phyloP scores from a whole-genome alignment of 2,329 filamentous ascomycete species.

The Fusarium fracticaudum region DNA sequence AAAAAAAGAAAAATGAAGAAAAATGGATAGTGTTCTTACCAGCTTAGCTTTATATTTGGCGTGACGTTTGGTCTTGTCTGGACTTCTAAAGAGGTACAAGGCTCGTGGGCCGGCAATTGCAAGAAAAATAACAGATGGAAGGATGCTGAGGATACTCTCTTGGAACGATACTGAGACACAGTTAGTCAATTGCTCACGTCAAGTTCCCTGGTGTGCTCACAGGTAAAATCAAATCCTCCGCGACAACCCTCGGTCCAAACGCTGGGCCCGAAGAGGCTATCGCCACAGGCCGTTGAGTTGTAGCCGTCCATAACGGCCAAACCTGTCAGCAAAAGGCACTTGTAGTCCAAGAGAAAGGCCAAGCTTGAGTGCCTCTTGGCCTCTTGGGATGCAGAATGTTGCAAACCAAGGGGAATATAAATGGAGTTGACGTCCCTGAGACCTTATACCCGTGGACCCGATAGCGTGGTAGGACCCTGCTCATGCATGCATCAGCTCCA shows the following conservation, averaged over 20 bases:
- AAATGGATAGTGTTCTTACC: conserved; percentile 22
- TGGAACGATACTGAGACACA: conserved; percentile 42
- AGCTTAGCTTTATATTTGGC: conserved; percentile 34
- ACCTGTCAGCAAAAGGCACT: too few relatives aligned
- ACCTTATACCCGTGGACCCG: conserved; percentile 3
- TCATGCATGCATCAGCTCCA: not conserved
- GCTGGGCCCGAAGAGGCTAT: conserved; percentile 45
- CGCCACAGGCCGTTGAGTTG: conserved; percentile 42
- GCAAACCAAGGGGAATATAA: not conserved
- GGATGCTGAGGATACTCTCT: conserved; percentile 42
- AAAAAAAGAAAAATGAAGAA: too few relatives aligned
- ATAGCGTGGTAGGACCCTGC: not conserved
- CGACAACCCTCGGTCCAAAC: conserved; percentile 44
- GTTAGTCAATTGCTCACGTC: conserved; percentile 1
- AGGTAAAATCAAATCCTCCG: conserved; percentile 47
- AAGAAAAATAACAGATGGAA: conserved; percentile 42
- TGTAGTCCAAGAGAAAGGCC: not conserved
- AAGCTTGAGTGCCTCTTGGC: not conserved
- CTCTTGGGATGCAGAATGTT: not conserved
- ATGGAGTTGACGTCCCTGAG: not conserved
- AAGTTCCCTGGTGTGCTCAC: conserved; percentile 16
- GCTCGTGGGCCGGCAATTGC: conserved; percentile 34
- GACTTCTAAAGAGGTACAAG: conserved; percentile 36
- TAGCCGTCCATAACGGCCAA: conserved; percentile 27
- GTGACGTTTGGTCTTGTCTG: conserved; percentile 35